Evolutionary conservation across 768 basidiomycete species (phyloP).

Genomic region (Crucibulum laeve): DNA sequence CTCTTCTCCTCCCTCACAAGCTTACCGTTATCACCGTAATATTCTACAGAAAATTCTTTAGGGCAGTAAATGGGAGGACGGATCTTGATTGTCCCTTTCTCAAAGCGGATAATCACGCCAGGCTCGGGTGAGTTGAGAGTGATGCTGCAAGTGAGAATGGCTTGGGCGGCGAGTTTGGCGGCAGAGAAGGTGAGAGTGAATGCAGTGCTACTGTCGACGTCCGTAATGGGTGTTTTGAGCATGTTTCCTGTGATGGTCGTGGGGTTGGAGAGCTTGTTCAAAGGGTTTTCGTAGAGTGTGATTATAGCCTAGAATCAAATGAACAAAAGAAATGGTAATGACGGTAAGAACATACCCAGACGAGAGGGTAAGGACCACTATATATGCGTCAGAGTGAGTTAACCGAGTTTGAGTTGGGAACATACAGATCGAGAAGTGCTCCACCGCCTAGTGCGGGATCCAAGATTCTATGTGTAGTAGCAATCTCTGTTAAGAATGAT

Average conservation of each 20-base stretch:
- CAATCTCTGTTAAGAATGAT: slow-evolving; percentile 41
- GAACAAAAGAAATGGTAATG: not conserved
- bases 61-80: slow-evolving; percentile 65
- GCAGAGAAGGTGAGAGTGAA: slow-evolving; percentile 68
- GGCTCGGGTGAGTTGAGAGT: slow-evolving; percentile 41
- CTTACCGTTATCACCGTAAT: slow-evolving; percentile 44
- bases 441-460: slow-evolving; percentile 81
- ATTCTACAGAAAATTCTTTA: slow-evolving; percentile 60
- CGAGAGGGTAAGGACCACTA: slow-evolving; percentile 78
- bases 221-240: slow-evolving; percentile 71
- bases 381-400: not conserved
- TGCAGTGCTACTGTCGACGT: slow-evolving; percentile 74
- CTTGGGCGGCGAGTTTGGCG: slow-evolving; percentile 63
- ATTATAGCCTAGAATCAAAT: slow-evolving; percentile 56
- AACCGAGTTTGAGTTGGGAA: not conserved
- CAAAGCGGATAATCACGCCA: slow-evolving; percentile 69
- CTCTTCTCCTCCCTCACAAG: slow-evolving; percentile 53
- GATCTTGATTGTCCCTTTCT: slow-evolving; percentile 65
- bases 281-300: slow-evolving; percentile 72
- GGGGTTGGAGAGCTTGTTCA: slow-evolving; percentile 58
- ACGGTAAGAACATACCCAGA: slow-evolving; percentile 53
- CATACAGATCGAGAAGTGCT: slow-evolving; percentile 79
- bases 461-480: slow-evolving; percentile 69
- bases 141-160: slow-evolving; percentile 67
- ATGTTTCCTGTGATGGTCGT: slow-evolving; percentile 63